A percentile compares a stretch with the other conserved stretches of the same genome.
Evolutionary conservation across 2,329 filamentous ascomycete species (phyloP).

Genomic region (Paramyrothecium roridum): DNA sequence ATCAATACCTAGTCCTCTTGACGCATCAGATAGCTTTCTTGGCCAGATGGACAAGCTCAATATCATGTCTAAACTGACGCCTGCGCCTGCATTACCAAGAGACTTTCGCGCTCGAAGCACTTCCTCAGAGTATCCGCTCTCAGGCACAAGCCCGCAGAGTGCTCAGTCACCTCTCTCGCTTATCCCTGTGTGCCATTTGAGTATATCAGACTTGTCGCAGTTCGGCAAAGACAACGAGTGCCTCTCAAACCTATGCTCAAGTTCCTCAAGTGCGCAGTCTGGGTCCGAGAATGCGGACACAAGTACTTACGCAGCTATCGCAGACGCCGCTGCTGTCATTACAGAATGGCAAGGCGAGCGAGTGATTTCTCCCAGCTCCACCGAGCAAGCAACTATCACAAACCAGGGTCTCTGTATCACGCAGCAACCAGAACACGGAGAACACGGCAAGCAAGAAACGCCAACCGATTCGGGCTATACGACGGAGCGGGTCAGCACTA

Average conservation of each 20-base stretch:
- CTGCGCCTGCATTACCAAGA: not conserved
- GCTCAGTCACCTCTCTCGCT: conserved; percentile 24
- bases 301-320: conserved; percentile 14
- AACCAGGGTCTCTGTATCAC: no score
- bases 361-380: conserved; percentile 10
- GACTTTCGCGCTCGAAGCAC: conserved; percentile 14
- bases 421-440: no score
- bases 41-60: no score
- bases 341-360: conserved; percentile 22
- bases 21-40: no score
- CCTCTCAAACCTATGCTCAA: conserved; percentile 24
- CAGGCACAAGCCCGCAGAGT: conserved; percentile 12
- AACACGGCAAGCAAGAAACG: conserved; percentile 19
- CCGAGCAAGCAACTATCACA: no score
- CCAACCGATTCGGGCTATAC: conserved; percentile 6
- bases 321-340: conserved; percentile 19
- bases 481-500: not conserved
- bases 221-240: conserved; percentile 24
- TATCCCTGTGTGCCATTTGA: conserved; percentile 15
- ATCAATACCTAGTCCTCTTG: no score
- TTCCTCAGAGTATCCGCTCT: conserved; percentile 28
- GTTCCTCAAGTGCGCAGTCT: conserved; percentile 15
- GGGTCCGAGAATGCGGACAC: conserved; percentile 7
- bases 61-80: not conserved
- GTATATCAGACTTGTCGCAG: conserved; percentile 21